Base-by-base conservation (phyloP, 371 early-diverging fungal species). In the Mortierella sp. region DNA sequence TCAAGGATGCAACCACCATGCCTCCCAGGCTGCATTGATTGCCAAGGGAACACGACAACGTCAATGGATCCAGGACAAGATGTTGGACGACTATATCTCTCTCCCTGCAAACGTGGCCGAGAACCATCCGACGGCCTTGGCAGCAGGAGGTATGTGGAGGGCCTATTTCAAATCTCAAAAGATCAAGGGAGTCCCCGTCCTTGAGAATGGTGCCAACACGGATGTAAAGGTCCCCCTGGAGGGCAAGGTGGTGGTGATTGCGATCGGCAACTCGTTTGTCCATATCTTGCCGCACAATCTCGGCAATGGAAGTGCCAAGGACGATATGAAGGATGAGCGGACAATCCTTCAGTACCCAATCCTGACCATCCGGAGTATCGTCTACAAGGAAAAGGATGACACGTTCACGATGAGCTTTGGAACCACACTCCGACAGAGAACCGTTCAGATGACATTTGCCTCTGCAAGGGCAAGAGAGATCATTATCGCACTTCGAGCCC, bases 101-200 rank as follows among this genome's bases (percentile, higher is more conserved):
- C 44, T 77, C 16, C 79, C 79, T 7, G 64, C 79, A 23, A 77
- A 57, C 45, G 79, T 77, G 29, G 61, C 72, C 9, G 79, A 77
- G 53, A 69, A 77, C 44, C 65, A 77, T 21, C 79, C 79, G 12
- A 63, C 79, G 12, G 64, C 79, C n/a, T 29, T 77, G 56, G 79
- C 72, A 9, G 79, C 79, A 28, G 79, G 79, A 23, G 79, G 79
- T 25, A 77, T 77, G 79, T 77, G 79, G 79, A 64, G 79, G 12
- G 79, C 72, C 2, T 77, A 62, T 60, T 77, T 77, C 47, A 72
- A 62, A 63, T 45, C 37, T 16, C 79, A 77, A 50, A 57, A 53
- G 60, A 77, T 77, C 55, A 77, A 77, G 46, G 79, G 79, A 7
- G 66, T 77, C 14, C 72, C 79, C 1, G 37, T 52, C 16, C 58